Base-by-base conservation (phyloP, 2,329 filamentous ascomycete genomes). In the Septoria petroselini region DNA sequence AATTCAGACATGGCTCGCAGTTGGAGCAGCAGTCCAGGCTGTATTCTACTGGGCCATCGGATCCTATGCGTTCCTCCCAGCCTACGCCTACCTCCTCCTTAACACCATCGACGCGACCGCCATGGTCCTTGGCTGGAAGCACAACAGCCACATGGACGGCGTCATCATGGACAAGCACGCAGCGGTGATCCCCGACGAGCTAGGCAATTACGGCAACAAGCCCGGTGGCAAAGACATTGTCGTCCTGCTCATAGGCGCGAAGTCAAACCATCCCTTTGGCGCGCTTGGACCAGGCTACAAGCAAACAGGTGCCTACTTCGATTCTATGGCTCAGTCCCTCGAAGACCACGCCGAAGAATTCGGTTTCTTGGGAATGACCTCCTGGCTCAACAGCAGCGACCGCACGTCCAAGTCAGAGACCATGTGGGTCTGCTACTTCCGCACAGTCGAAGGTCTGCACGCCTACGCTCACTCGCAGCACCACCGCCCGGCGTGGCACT, bases 401-500 rank as follows among this genome's bases (percentile, higher is more conserved):
- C 65, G 69, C 27, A 53, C 55, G 2, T 69, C 70, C 11, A 67
- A 71, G 46, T 73, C 72, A 53, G 71, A 73, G 7, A 12, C 64
- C 15, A 54, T 77, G 52, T 58, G 59, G 2, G 68, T 77, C 27
- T 72, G 71, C 59, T 81, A 80, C 68, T 82, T 82, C 64, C 68
- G 70, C 27, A 67, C 70, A 46, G 50, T 75, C n/a, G 75, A 75
- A 34, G 71, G 71, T 11, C 60, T 82, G n/a, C 73, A 81, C 60
- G 65, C 63, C 12, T 82, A 78, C 54, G 78, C 79, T 1, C 74
- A 79, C 43, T 70, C 70, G 38, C 59, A 68, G 5, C 48, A 73
- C 7, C 80, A 82, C 58, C 70, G 73, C 9, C 62, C 70, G 30
- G 73, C 64, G 0, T 78, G 76, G 77, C 70, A 75, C 39, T 80